A percentile compares a stretch with the other conserved stretches of the same genome.
These are phyloP conservation scores for Trametes cingulata DNA, from an alignment of 768 basidiomycete species.

Conservation along the genomic window DNA sequence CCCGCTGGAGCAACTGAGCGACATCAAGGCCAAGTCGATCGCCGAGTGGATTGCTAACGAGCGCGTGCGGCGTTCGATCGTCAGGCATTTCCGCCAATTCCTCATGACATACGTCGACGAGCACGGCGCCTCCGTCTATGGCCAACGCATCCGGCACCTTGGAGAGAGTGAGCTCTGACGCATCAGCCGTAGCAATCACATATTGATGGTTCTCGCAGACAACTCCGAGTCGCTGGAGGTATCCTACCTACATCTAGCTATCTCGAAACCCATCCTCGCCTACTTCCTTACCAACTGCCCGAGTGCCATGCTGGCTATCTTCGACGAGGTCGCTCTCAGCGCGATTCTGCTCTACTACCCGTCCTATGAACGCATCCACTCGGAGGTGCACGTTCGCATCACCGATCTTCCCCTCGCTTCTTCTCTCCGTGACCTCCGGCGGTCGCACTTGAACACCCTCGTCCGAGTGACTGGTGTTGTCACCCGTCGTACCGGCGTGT, in stretches of 20 bases:
- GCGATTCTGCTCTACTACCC: conserved; percentile 97
- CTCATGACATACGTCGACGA: conserved; percentile 96
- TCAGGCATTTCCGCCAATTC: conserved; percentile 92
- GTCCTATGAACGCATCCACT: conserved; percentile 94
- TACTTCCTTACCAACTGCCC: conserved; percentile 98
- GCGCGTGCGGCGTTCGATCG: conserved; percentile 85
- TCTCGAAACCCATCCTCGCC: conserved; percentile 92
- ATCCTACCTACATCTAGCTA: conserved; percentile 91
- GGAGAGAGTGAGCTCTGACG: conserved; percentile 99
- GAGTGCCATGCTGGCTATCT: conserved; percentile 87
- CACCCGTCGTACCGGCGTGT: conserved; percentile 92
- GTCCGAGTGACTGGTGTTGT: conserved; percentile 96
- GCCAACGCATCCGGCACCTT: conserved; percentile 86
- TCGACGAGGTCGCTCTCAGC: conserved; percentile 92
- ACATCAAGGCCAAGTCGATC: conserved; percentile 97
- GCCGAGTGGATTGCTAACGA: conserved; percentile 97
- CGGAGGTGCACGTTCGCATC: conserved; percentile 96
- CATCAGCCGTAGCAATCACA: too few relatives aligned
- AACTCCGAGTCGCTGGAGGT: conserved; percentile 98
- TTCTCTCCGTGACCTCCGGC: conserved; percentile 91
- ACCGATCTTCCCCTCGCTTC: conserved; percentile 88
- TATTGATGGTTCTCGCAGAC: conserved; percentile 47
- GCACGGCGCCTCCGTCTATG: conserved; percentile 88
- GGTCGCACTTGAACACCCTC: conserved; percentile 90
- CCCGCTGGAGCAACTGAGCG: conserved; percentile 92